Evolutionary conservation across 371 early-diverging fungal species (phyloP).

Genomic region (Caulochytrium protostelioides): DNA sequence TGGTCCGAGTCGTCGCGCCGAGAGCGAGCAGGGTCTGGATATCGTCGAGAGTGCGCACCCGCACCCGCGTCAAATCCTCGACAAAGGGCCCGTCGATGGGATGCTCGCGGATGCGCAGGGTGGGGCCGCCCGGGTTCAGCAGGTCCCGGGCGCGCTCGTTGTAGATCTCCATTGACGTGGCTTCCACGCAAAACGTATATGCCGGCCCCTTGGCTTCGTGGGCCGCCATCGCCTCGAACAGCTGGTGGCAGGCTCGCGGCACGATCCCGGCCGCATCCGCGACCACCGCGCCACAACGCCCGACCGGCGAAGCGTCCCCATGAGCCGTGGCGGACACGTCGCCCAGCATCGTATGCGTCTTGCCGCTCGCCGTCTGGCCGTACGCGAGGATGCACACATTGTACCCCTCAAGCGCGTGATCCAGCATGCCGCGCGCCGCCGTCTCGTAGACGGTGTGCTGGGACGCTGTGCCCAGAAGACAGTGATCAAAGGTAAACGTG

Average conservation of each 20-base stretch:
- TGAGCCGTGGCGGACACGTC: no score
- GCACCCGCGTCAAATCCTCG: conserved; percentile 63
- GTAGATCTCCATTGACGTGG: conserved; percentile 60
- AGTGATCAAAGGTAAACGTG: conserved; percentile 2
- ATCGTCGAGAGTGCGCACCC: conserved; percentile 53
- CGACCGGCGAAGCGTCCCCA: no score
- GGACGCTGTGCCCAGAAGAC: conserved; percentile 23
- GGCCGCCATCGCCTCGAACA: conserved; percentile 53
- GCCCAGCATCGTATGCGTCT: conserved; percentile 18
- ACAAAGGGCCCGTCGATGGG: conserved; percentile 59
- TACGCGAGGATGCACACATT: conserved; percentile 77
- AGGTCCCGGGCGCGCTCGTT: conserved; percentile 80
- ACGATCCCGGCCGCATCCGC: conserved; percentile 62
- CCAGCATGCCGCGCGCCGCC: conserved; percentile 49
- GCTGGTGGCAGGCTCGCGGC: conserved; percentile 50
- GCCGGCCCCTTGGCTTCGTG: conserved; percentile 13
- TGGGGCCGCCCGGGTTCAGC: conserved; percentile 48
- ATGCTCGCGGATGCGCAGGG: conserved; percentile 64
- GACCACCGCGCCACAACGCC: no score
- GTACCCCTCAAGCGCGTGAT: conserved; percentile 71
- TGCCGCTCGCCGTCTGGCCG: conserved; percentile 55
- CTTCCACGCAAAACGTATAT: conserved; percentile 46
- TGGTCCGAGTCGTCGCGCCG: conserved; percentile 68
- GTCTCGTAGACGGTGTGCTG: conserved; percentile 54
- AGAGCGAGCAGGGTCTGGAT: conserved; percentile 59